phyloP scores from a whole-genome alignment of 2,329 filamentous ascomycete species.

The Lachnum nothofagi region DNA sequence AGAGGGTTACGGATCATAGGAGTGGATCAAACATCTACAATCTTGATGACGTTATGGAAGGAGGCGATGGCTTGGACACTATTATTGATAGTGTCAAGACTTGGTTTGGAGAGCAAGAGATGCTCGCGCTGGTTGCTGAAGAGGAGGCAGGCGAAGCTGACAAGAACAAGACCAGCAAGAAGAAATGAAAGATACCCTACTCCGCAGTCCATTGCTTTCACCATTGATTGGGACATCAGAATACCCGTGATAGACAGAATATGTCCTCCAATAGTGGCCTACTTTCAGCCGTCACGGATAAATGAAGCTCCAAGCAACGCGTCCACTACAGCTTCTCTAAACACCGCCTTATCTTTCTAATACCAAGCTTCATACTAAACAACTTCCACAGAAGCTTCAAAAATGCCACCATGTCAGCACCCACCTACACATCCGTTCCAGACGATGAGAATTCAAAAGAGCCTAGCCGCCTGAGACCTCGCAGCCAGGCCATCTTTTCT shows the following conservation, averaged over 20 bases:
- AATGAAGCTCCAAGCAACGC: slow-evolving; percentile 8
- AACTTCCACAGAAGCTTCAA: neutral
- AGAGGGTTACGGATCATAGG: slow-evolving; percentile 67
- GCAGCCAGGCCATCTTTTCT: neutral
- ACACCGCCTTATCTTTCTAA: neutral
- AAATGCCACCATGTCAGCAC: slow-evolving; percentile 1
- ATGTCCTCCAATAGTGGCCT: neutral
- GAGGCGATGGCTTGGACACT: slow-evolving; percentile 56
- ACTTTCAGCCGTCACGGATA: slow-evolving; percentile 16
- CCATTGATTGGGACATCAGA: neutral
- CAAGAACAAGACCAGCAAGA: slow-evolving; percentile 7
- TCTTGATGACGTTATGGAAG: slow-evolving; percentile 60
- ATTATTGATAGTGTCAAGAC: slow-evolving; percentile 64
- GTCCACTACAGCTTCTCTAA: neutral
- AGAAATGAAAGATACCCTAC: slow-evolving; percentile 13
- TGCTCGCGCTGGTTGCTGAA: slow-evolving; percentile 53
- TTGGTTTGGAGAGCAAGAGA: slow-evolving; percentile 63
- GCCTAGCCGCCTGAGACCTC: neutral
- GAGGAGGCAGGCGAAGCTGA: slow-evolving; percentile 40
- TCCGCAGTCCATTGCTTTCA: neutral
- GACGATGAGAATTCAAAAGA: slow-evolving; percentile 10
- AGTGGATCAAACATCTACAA: slow-evolving; percentile 62
- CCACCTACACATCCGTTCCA: slow-evolving; percentile 14
- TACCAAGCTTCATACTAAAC: neutral
- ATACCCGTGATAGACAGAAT: neutral